Evolutionary conservation across 2,329 filamentous ascomycete genomes (phyloP).

Genomic region (Ceratocystis ficicola): DNA sequence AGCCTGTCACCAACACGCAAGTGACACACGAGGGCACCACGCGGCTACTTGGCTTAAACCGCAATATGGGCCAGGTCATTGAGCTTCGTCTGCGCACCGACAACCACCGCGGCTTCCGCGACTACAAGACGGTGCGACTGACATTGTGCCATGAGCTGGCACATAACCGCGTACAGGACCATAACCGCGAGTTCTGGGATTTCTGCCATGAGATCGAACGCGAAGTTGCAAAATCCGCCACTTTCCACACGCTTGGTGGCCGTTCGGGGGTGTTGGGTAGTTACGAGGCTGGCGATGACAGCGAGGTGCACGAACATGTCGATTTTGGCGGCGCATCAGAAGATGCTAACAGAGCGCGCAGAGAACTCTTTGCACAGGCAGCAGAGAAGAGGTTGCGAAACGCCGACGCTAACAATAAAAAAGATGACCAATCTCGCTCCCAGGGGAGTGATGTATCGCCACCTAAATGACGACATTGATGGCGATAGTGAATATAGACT

Average conservation of each 20-base stretch:
- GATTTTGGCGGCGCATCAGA: constrained; percentile 56
- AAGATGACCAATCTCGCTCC: neutral
- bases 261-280: constrained; percentile 37
- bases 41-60: constrained; percentile 75
- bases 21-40: constrained; percentile 55
- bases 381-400: constrained; percentile 48
- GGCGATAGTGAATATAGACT: neutral
- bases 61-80: constrained; percentile 79
- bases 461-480: neutral
- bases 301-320: constrained; percentile 52
- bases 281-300: constrained; percentile 38
- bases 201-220: constrained; percentile 75
- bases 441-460: neutral
- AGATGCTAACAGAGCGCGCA: constrained; percentile 44
- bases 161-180: constrained; percentile 76
- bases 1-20: constrained; percentile 67
- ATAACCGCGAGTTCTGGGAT: constrained; percentile 83
- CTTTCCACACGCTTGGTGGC: constrained; percentile 54
- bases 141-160: constrained; percentile 92
- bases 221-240: constrained; percentile 48
- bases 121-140: constrained; percentile 81
- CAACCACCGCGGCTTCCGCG: constrained; percentile 82
- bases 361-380: constrained; percentile 63
- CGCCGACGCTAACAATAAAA: neutral
- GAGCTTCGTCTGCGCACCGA: constrained; percentile 86